A percentile compares a stretch with the other conserved stretches of the same genome.
Evolutionary conservation across 2,329 filamentous ascomycete species (phyloP).

Genomic region (Simplicillium sp.): DNA sequence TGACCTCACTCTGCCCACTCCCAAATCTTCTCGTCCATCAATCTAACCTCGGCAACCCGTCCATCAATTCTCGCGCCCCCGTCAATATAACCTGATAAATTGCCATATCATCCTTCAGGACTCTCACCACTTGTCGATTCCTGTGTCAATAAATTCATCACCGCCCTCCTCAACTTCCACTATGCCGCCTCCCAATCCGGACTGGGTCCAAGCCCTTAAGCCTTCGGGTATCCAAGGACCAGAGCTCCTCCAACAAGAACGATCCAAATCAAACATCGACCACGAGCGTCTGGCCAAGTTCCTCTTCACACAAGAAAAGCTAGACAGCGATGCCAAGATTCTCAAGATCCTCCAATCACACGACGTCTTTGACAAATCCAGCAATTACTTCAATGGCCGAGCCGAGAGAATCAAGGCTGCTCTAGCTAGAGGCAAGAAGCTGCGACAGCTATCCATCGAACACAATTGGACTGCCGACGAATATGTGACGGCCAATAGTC

Average conservation of each 20-base stretch:
- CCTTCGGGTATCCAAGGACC: conserved; percentile 54
- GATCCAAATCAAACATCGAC: conserved; percentile 55
- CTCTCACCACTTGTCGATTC: no score
- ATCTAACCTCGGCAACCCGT: no score
- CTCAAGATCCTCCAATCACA: conserved; percentile 57
- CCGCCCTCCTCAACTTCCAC: no score
- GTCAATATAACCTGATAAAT: no score
- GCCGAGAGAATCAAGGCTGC: conserved; percentile 60
- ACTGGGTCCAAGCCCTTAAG: conserved; percentile 16
- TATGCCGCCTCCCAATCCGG: background rate
- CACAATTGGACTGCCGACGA: conserved; percentile 63
- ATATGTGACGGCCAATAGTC: conserved; percentile 52
- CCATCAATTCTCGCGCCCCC: no score
- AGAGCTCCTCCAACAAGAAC: conserved; percentile 60
- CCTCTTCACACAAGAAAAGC: conserved; percentile 56
- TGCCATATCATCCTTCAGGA: no score
- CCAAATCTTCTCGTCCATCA: no score
- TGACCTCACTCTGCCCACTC: no score
- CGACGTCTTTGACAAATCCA: conserved; percentile 66
- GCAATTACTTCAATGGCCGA: conserved; percentile 66
- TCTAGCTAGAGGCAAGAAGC: conserved; percentile 59
- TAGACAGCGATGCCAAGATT: conserved; percentile 51
- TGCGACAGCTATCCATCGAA: conserved; percentile 56
- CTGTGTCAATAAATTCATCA: no score
- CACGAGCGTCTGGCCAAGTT: conserved; percentile 59